Evolutionary conservation across 2,329 filamentous ascomycete genomes (phyloP).

Genomic region (Apiospora koreana): DNA sequence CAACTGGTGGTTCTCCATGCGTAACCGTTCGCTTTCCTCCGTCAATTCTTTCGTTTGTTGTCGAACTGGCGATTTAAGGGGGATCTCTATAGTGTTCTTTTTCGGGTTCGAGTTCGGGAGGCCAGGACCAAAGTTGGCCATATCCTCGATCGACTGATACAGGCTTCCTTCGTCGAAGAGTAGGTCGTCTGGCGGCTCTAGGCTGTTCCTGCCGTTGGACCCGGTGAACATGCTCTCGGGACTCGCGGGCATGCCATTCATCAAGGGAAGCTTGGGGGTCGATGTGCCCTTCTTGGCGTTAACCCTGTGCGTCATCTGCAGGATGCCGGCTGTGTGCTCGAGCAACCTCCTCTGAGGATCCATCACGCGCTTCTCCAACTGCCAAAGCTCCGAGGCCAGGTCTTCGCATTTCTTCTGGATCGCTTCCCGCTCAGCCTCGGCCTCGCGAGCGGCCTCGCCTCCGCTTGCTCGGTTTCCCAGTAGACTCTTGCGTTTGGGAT

Average conservation of each 20-base stretch:
- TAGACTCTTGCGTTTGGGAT: slow-evolving; percentile 50
- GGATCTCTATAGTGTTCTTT: slow-evolving; percentile 55
- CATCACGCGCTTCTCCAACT: slow-evolving; percentile 75
- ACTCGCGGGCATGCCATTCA: slow-evolving; percentile 68
- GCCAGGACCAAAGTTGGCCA: slow-evolving; percentile 40
- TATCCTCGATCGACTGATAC: slow-evolving; percentile 69
- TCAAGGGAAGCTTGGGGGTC: slow-evolving; percentile 40
- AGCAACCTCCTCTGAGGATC: slow-evolving; percentile 75
- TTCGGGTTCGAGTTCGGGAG: slow-evolving; percentile 25
- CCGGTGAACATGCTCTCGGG: slow-evolving; percentile 77
- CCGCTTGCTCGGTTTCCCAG: slow-evolving; percentile 51
- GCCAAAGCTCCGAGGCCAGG: slow-evolving; percentile 76
- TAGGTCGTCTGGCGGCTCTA: slow-evolving; percentile 55
- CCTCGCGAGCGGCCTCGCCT: slow-evolving; percentile 55
- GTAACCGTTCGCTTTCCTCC: slow-evolving; percentile 47
- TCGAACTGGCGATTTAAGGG: slow-evolving; percentile 57
- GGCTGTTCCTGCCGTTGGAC: slow-evolving; percentile 60
- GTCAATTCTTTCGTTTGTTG: slow-evolving; percentile 54
- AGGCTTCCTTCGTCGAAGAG: slow-evolving; percentile 78
- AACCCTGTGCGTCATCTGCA: slow-evolving; percentile 85
- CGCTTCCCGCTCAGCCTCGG: slow-evolving; percentile 72
- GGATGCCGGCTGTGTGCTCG: slow-evolving; percentile 87
- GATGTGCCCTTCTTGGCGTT: slow-evolving; percentile 56
- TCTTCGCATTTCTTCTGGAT: slow-evolving; percentile 85
- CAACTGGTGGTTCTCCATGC: slow-evolving; percentile 46